These are phyloP conservation scores for Colletotrichum sp. DNA, from an alignment of 2,329 filamentous ascomycete genomes.

Conservation along the genomic window DNA sequence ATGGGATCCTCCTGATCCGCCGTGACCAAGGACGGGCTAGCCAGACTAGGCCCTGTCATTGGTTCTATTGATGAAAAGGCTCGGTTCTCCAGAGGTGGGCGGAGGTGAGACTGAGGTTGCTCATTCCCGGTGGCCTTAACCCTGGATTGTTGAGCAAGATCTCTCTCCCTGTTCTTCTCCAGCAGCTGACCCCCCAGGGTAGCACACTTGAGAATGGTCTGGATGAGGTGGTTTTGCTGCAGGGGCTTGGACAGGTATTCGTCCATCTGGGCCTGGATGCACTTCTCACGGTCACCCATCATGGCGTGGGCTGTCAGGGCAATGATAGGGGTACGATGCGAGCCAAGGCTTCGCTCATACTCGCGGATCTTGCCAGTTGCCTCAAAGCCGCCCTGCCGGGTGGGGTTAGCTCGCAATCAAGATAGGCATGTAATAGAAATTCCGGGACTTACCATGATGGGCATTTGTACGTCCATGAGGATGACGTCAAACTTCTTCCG, in stretches of 20 bases:
- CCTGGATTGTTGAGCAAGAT: constrained; percentile 56
- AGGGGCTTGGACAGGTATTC: constrained; percentile 97
- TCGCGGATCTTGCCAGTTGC: constrained; percentile 96
- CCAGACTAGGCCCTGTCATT: constrained; percentile 56
- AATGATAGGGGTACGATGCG: constrained; percentile 91
- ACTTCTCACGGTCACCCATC: constrained; percentile 97
- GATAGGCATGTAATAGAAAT: constrained; percentile 10
- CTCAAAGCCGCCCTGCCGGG: constrained; percentile 83
- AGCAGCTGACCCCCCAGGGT: constrained; percentile 85
- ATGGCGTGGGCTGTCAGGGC: constrained; percentile 97
- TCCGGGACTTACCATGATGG: constrained; percentile 80
- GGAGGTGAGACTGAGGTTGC: constrained; percentile 38
- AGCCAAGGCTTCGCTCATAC: constrained; percentile 82
- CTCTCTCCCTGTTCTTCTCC: constrained; percentile 74
- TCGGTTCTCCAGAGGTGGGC: constrained; percentile 57
- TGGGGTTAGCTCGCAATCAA: constrained; percentile 16
- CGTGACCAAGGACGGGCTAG: constrained; percentile 68
- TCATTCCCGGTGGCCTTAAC: constrained; percentile 49
- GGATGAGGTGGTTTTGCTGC: constrained; percentile 96
- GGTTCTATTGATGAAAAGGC: constrained; percentile 74
- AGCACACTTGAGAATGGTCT: constrained; percentile 96
- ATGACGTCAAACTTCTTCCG: constrained; percentile 94
- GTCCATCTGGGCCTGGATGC: constrained; percentile 98
- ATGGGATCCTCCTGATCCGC: constrained; percentile 65
- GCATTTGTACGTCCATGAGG: constrained; percentile 99